Percentiles rank a stretch among this genome's conserved stretches.
Conservation (phyloP, 202 grass and related monocot species). For the Dendrocalamus latiflorus region DNA sequence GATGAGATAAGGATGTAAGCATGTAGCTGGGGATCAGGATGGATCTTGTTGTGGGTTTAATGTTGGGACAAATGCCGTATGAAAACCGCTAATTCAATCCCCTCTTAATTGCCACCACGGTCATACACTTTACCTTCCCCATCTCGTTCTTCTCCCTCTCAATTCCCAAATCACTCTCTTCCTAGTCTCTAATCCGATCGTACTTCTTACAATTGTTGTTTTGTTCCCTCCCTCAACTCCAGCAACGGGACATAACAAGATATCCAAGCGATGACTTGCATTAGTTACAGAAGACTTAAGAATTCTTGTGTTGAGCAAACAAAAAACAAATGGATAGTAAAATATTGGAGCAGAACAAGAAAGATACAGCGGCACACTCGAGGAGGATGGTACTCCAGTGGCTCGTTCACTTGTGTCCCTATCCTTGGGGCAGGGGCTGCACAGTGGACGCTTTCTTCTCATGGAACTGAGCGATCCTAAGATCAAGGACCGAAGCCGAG, state of each 20-base stretch:
- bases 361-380: background rate
- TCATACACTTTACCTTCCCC: background rate
- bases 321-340: background rate
- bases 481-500: background rate
- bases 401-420: slow-evolving; percentile 28
- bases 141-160: background rate
- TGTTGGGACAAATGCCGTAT: background rate
- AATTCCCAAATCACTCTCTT: background rate
- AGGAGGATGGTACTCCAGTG: slow-evolving; percentile 1
- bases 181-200: background rate
- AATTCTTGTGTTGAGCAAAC: background rate
- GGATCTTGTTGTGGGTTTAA: background rate
- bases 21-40: background rate
- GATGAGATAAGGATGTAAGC: background rate
- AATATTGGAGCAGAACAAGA: too few species aligned
- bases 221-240: background rate
- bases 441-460: background rate
- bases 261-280: background rate
- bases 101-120: background rate
- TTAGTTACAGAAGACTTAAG: background rate
- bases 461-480: background rate
- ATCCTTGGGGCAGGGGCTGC: background rate
- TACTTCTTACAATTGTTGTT: background rate
- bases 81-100: background rate
- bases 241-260: background rate